phyloP scores from a whole-genome alignment of 805 yeast genomes.

The Candida golubevii region DNA sequence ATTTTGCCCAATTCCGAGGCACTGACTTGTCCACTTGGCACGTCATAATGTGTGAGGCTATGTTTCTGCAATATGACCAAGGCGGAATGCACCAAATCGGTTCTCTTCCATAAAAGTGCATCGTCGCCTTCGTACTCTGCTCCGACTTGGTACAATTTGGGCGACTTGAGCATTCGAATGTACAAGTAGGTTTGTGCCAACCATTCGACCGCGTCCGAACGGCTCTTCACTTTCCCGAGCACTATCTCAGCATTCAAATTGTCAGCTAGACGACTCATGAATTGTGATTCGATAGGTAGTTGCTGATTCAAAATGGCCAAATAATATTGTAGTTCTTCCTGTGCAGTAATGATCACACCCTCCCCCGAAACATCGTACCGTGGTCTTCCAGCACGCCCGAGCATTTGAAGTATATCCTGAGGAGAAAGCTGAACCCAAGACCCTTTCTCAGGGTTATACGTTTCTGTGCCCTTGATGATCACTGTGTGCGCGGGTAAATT shows the following conservation, averaged over 20 bases:
- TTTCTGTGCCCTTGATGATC: slow-evolving; percentile 87
- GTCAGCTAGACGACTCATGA: slow-evolving; percentile 68
- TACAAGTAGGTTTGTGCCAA: slow-evolving; percentile 71
- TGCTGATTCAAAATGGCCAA: slow-evolving; percentile 88
- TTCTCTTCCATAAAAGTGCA: slow-evolving; percentile 48
- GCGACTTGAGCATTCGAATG: slow-evolving; percentile 72
- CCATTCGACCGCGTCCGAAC: slow-evolving; percentile 77
- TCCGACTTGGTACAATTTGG: slow-evolving; percentile 72
- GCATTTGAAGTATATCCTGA: slow-evolving; percentile 92
- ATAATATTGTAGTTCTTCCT: slow-evolving; percentile 80
- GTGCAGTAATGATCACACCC: slow-evolving; percentile 88
- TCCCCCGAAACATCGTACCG: slow-evolving; percentile 89
- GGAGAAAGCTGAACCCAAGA: slow-evolving; percentile 89
- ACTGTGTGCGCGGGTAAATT: slow-evolving; percentile 78
- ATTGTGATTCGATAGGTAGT: slow-evolving; percentile 86
- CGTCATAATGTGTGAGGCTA: slow-evolving; percentile 59
- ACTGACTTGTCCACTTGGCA: slow-evolving; percentile 32
- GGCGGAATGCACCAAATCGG: slow-evolving; percentile 75
- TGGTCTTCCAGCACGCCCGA: slow-evolving; percentile 98
- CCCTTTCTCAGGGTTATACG: slow-evolving; percentile 88
- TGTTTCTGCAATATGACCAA: slow-evolving; percentile 51
- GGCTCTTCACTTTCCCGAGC: slow-evolving; percentile 55
- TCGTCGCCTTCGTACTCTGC: slow-evolving; percentile 52
- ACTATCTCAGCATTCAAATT: slow-evolving; percentile 83
- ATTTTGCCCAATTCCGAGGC: slow-evolving; percentile 71